These are phyloP conservation scores for Cryptococcus depauperatus DNA, from an alignment of 1,284 basidiomycete genomes.

Conservation along the genomic window DNA sequence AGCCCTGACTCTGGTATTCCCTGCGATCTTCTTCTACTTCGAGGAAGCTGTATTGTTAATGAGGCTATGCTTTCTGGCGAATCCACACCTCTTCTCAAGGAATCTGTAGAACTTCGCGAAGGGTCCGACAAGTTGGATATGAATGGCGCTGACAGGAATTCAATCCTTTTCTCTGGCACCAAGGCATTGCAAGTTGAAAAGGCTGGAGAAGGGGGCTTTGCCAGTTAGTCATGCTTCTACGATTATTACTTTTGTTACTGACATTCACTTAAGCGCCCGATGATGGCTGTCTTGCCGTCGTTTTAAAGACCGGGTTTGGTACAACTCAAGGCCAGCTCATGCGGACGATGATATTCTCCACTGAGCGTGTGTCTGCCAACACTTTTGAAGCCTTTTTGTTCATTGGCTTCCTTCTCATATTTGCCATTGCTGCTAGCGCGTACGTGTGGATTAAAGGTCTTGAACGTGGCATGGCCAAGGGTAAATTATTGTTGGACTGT, in stretches of 20 bases:
- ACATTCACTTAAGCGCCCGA: slow-evolving; percentile 57
- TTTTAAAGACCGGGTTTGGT: slow-evolving; percentile 91
- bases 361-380: slow-evolving; percentile 88
- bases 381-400: slow-evolving; percentile 89
- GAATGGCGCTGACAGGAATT: slow-evolving; percentile 74
- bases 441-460: slow-evolving; percentile 69
- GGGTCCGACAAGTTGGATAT: slow-evolving; percentile 67
- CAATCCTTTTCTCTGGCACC: slow-evolving; percentile 86
- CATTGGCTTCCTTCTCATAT: slow-evolving; percentile 90
- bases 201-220: slow-evolving; percentile 33
- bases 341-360: slow-evolving; percentile 94
- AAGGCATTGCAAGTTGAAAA: slow-evolving; percentile 74
- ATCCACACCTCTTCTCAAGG: slow-evolving; percentile 88
- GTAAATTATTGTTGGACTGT: slow-evolving; percentile 84
- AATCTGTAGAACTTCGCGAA: slow-evolving; percentile 79
- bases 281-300: slow-evolving; percentile 78
- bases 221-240: slow-evolving; percentile 24
- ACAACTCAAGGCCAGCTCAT: slow-evolving; percentile 93
- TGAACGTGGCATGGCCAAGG: slow-evolving; percentile 81
- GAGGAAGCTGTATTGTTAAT: slow-evolving; percentile 88
- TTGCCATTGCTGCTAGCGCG: slow-evolving; percentile 88
- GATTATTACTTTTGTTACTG: neutral
- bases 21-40: slow-evolving; percentile 78
- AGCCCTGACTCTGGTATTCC: slow-evolving; percentile 78
- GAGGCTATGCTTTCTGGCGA: slow-evolving; percentile 97